Evolutionary conservation across 495 filamentous ascomycete genomes (phyloP).

Genomic region (Bryoglossum gracile): DNA sequence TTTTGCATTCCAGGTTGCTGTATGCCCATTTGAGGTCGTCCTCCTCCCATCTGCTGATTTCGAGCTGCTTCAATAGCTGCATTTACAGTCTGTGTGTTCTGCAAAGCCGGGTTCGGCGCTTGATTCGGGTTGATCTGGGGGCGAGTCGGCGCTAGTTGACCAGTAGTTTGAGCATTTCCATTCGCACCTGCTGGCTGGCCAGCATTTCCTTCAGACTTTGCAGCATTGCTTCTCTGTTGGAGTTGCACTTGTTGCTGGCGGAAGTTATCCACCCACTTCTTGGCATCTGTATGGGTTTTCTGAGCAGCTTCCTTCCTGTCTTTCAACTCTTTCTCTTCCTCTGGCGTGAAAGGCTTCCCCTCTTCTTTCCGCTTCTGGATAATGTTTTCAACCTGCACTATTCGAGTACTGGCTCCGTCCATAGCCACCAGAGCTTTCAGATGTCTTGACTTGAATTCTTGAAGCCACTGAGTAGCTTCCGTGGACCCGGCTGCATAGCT

Average conservation of each 20-base stretch:
- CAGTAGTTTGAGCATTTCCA: not conserved
- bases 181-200: conserved; percentile 6
- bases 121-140: conserved; percentile 22
- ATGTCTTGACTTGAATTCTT: conserved; percentile 23
- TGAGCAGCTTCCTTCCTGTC: conserved; percentile 23
- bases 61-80: conserved; percentile 47
- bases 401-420: conserved; percentile 11
- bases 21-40: conserved; percentile 24
- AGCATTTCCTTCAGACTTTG: conserved; percentile 11
- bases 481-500: conserved; percentile 8
- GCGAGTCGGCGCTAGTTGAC: conserved; percentile 19
- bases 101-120: conserved; percentile 18
- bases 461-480: conserved; percentile 20
- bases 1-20: conserved; percentile 4
- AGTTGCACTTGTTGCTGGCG: conserved; percentile 12
- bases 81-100: conserved; percentile 34
- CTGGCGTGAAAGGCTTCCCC: conserved; percentile 16
- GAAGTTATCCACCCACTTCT: conserved; percentile 23
- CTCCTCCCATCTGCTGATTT: conserved; percentile 38
- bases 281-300: conserved; percentile 20
- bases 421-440: conserved; percentile 22
- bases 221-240: conserved; percentile 1
- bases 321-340: conserved; percentile 22
- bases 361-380: conserved; percentile 23
- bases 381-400: conserved; percentile 12